Conservation (phyloP, 495 filamentous ascomycete species). For the Aspergillus kassunensis region DNA sequence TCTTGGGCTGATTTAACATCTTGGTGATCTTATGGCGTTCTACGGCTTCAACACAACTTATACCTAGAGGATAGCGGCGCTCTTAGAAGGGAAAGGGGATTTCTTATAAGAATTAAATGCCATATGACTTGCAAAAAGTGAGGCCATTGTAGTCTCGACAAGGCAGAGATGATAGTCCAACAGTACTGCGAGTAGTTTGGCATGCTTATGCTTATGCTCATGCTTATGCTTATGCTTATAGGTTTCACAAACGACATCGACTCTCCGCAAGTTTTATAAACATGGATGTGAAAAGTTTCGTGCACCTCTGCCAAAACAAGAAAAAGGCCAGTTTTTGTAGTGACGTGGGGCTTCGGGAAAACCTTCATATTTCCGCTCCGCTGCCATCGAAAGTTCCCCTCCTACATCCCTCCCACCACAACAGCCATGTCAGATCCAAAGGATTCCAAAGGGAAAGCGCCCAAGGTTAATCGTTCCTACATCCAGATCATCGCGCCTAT, state of each 20-base stretch:
- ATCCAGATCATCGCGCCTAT: not conserved
- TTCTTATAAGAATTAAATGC: not conserved
- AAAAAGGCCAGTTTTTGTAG: slow-evolving; percentile 8
- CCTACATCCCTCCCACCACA: slow-evolving; percentile 14
- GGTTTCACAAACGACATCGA: no score
- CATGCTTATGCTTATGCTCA: no score
- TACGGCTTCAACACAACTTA: slow-evolving; percentile 3
- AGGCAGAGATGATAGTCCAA: no score
- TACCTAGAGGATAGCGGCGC: not conserved
- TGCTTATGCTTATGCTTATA: no score
- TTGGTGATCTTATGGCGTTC: slow-evolving; percentile 1
- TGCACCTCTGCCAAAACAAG: not conserved
- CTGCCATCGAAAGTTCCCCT: slow-evolving; percentile 10
- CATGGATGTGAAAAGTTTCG: no score
- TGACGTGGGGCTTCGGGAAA: slow-evolving; percentile 37
- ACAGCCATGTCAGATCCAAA: slow-evolving; percentile 36
- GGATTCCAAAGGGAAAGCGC: slow-evolving; percentile 40
- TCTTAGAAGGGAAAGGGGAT: not conserved
- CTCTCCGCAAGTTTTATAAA: no score
- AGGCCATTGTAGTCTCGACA: no score
- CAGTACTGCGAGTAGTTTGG: no score
- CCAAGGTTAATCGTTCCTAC: slow-evolving; percentile 18
- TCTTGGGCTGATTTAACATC: slow-evolving; percentile 8
- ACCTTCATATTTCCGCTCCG: slow-evolving; percentile 19
- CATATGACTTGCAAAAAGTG: no score